Evolutionary conservation across 1,139 yeast genomes (phyloP), one percentile per base, ranked within the genome.

Genomic region (Taphrina betulina): DNA sequence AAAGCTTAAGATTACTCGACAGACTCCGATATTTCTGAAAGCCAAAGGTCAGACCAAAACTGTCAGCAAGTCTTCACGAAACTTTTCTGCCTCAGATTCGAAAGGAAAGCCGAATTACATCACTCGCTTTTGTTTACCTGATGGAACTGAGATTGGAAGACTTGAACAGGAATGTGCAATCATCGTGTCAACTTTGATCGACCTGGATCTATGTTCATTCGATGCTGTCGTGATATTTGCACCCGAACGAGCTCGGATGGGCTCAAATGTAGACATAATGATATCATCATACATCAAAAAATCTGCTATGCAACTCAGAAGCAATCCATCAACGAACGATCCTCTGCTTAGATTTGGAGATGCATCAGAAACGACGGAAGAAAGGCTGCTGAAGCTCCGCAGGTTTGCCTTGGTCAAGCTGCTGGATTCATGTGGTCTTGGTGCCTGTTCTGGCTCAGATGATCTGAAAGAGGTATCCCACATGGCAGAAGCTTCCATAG

Each of bases 111-210:
- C 43, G 24, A 69, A 68, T 37, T 62, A 61, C 31, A 63, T 70
- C 35, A 72, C 72, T 17, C 67, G 73, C 1, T 63, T 72, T 12
- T 60, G 62, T 23, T 68, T 66, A 42, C 36, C 61, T 3, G 51
- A 59, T 2, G 72, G 71, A n/a, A 57, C 86, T 59, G 95, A 87
- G 66, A 74, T 90, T 35, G 96, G 95, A 0, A 76, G 95, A 60
- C 67, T 88, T 1, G 83, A 89, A 0, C 90, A 84, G 61, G 85
- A 81, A 53, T 71, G 82, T 35, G 88, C 95, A 0, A 70, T 78
- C n/a, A 76, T 83, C 5, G 67, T 89, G 8, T 77, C 83, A 1
- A 87, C 95, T 0, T 72, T 89, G 37, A 61, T 88, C 3, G 87
- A 81, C 58, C 69, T 78, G 7, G 73, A 75, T 5, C 73, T 81